A percentile compares a stretch with the other conserved stretches of the same genome.
Conservation (phyloP, 441 rosid genomes). For the Syzygium syzygioides region DNA sequence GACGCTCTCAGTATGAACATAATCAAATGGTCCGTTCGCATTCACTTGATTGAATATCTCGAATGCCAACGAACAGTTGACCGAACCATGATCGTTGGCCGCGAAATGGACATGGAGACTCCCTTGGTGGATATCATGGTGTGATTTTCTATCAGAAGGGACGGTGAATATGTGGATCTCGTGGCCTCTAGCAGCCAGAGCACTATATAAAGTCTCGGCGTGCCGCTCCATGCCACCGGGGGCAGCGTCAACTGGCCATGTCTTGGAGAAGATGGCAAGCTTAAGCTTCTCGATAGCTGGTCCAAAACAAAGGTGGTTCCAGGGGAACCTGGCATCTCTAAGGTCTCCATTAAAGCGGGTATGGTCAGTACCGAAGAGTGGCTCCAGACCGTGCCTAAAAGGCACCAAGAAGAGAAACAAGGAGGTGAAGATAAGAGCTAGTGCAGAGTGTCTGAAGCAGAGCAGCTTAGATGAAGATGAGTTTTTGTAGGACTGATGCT, state of each 20-base stretch:
- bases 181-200: conserved; percentile 50
- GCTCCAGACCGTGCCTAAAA: background rate
- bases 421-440: conserved; percentile 28
- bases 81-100: conserved; percentile 55
- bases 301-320: conserved; percentile 66
- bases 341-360: conserved; percentile 42
- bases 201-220: conserved; percentile 46
- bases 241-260: conserved; percentile 46
- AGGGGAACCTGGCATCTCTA: conserved; percentile 43
- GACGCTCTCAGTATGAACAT: conserved; percentile 71
- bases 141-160: conserved; percentile 46
- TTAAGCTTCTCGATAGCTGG: conserved; percentile 43
- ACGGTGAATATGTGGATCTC: conserved; percentile 67
- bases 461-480: conserved; percentile 18
- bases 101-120: conserved; percentile 55
- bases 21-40: conserved; percentile 34
- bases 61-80: conserved; percentile 43
- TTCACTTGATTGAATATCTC: conserved; percentile 48
- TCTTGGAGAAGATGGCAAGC: conserved; percentile 57
- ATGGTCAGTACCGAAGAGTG: background rate
- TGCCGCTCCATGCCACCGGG: conserved; percentile 83
- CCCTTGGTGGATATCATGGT: conserved; percentile 31
- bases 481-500: background rate
- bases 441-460: conserved; percentile 22
- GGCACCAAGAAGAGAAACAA: conserved; percentile 31